These are phyloP conservation scores for Populus nigra DNA, from an alignment of 345 rosid genomes.

Conservation along the genomic window DNA sequence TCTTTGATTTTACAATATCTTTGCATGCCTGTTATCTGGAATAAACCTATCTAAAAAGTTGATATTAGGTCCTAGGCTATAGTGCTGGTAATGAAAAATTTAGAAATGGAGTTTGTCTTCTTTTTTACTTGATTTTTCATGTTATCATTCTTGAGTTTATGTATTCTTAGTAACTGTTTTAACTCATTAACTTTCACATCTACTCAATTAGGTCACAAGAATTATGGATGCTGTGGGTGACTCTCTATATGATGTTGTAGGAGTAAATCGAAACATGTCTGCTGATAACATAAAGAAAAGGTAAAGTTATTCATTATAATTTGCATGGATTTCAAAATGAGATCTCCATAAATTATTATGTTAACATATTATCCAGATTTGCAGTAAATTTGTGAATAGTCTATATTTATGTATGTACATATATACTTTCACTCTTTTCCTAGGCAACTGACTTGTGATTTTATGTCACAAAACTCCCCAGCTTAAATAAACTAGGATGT, in stretches of 20 bases:
- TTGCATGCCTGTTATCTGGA: background rate
- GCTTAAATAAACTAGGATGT: background rate
- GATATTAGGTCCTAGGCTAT: background rate
- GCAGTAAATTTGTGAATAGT: background rate
- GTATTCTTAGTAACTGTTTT: background rate
- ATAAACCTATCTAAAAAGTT: background rate
- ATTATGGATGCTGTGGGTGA: constrained; percentile 71
- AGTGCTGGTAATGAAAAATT: background rate
- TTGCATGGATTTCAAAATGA: background rate
- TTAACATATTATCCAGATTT: background rate
- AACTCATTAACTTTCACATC: background rate
- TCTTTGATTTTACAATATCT: background rate
- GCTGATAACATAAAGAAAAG: constrained; percentile 80
- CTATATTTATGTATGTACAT: background rate
- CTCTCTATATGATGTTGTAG: constrained; percentile 74
- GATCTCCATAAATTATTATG: background rate
- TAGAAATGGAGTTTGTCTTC: background rate
- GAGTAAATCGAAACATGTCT: constrained; percentile 68
- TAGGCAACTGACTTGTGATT: constrained; percentile 3
- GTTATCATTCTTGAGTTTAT: background rate
- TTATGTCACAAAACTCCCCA: background rate
- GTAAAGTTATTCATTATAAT: constrained; percentile 36
- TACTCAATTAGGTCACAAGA: constrained; percentile 63
- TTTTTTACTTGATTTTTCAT: background rate
- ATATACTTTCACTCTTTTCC: background rate